phyloP scores from a whole-genome alignment of 116 monocot species.

The Zostera marina region DNA sequence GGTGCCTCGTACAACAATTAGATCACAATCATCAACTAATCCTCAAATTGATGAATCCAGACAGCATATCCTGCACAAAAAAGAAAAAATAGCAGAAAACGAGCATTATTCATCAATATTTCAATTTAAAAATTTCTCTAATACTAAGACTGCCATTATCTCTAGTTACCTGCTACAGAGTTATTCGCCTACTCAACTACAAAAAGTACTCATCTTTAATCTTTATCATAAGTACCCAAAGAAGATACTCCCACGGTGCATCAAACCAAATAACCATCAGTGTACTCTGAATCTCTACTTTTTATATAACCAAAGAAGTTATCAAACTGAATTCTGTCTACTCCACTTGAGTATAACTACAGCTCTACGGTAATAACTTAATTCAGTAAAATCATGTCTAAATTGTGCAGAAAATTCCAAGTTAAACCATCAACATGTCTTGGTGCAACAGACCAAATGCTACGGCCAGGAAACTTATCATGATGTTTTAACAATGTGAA shows the following conservation, averaged over 20 bases:
- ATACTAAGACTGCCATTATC: slow-evolving; percentile 12
- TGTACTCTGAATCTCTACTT: slow-evolving; percentile 36
- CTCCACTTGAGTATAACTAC: slow-evolving; percentile 6
- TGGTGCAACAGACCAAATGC: background rate
- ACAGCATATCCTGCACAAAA: slow-evolving; percentile 26
- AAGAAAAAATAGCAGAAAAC: slow-evolving; percentile 23
- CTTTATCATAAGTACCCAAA: slow-evolving; percentile 1
- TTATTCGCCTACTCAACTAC: slow-evolving; percentile 3
- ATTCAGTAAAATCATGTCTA: slow-evolving; percentile 6
- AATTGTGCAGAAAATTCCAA: background rate
- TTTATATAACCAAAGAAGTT: background rate
- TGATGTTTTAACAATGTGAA: background rate
- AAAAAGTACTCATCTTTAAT: slow-evolving; percentile 3
- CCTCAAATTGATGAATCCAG: background rate
- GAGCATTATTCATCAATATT: slow-evolving; percentile 14
- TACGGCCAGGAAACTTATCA: background rate
- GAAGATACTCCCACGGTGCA: background rate
- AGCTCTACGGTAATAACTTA: slow-evolving; percentile 11
- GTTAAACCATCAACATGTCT: background rate
- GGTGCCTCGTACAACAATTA: background rate
- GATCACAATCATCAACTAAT: background rate
- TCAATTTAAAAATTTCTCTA: slow-evolving; percentile 20
- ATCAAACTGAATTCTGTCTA: slow-evolving; percentile 3
- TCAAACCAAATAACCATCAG: background rate
- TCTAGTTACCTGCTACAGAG: slow-evolving; percentile 13